These are phyloP conservation scores for Rhizophagus sp. DNA, from an alignment of 192 early-diverging fungal genomes.

Conservation along the genomic window DNA sequence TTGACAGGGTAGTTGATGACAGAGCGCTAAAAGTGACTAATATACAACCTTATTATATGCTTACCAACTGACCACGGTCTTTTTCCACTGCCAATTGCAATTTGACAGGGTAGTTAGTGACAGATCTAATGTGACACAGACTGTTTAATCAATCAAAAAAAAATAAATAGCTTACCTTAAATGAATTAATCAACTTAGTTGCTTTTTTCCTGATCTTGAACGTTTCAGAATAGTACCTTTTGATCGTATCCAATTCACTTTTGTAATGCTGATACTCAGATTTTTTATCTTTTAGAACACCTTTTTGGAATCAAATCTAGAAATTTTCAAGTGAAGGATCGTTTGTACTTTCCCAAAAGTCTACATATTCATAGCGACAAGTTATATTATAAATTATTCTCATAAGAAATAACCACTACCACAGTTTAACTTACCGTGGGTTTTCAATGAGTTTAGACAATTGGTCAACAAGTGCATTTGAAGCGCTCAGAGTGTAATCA, in stretches of 20 bases:
- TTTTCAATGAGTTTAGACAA: too few species aligned
- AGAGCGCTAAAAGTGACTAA: background rate
- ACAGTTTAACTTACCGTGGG: too few species aligned
- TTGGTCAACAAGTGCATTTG: too few species aligned
- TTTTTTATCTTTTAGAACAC: constrained; percentile 23
- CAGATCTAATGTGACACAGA: background rate
- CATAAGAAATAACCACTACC: too few species aligned
- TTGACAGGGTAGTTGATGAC: constrained; percentile 4
- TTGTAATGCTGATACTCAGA: constrained; percentile 12
- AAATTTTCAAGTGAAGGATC: constrained; percentile 22
- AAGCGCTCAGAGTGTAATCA: too few species aligned
- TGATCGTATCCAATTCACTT: constrained; percentile 23
- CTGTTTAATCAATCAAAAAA: background rate
- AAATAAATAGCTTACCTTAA: background rate
- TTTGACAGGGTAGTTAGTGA: constrained; percentile 7
- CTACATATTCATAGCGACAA: too few species aligned
- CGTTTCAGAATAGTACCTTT: constrained; percentile 25
- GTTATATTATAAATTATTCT: too few species aligned
- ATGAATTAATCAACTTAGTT: background rate
- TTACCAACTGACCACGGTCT: background rate
- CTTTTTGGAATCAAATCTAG: constrained; percentile 23
- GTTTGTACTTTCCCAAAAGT: constrained; percentile 16
- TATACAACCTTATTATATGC: background rate
- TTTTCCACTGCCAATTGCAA: constrained; percentile 12
- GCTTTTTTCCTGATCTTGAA: background rate